These are phyloP conservation scores for Solanum bulbocastanum DNA, from an alignment of 257 asterid genomes.

Conservation along the genomic window DNA sequence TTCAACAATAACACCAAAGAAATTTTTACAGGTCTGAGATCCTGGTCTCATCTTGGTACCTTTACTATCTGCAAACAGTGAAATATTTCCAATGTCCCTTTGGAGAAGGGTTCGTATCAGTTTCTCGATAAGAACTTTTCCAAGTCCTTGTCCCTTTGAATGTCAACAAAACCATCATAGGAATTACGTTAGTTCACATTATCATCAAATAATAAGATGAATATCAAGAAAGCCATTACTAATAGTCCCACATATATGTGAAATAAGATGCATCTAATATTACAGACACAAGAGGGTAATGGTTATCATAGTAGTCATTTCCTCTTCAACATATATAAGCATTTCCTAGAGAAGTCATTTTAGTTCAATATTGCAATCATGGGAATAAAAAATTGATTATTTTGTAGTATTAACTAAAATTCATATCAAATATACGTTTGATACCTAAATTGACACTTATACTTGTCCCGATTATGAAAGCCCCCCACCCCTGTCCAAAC, in stretches of 20 bases:
- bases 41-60: slow-evolving; percentile 28
- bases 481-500: background rate
- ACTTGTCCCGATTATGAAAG: background rate
- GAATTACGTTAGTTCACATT: background rate
- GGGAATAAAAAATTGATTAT: background rate
- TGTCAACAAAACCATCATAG: background rate
- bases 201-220: background rate
- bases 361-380: background rate
- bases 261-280: background rate
- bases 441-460: background rate
- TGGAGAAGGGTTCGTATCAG: slow-evolving; percentile 71
- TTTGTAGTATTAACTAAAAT: background rate
- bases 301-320: background rate
- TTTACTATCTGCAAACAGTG: slow-evolving; percentile 88
- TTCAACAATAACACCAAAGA: background rate
- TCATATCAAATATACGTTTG: background rate
- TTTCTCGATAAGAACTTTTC: slow-evolving; percentile 84
- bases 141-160: slow-evolving; percentile 89
- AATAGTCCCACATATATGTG: background rate
- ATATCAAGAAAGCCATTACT: background rate
- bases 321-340: background rate
- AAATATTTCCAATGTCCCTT: slow-evolving; percentile 84
- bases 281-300: background rate
- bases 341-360: background rate
- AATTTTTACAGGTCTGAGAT: background rate